Evolutionary conservation across 345 rosid species (phyloP).

Genomic region (Firmiana major): DNA sequence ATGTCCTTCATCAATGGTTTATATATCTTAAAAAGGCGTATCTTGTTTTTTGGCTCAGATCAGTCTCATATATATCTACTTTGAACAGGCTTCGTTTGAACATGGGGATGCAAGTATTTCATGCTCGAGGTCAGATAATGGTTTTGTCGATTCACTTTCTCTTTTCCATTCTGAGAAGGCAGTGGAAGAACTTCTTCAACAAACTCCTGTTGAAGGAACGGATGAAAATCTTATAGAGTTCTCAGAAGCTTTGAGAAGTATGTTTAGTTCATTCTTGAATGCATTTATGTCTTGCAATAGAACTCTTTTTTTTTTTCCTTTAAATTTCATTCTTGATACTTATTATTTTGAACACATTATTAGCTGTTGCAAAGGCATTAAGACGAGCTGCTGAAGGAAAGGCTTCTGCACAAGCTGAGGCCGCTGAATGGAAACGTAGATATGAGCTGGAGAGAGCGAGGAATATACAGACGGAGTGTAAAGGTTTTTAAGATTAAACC

Average conservation of each 20-base stretch:
- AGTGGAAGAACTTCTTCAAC: slow-evolving; percentile 79
- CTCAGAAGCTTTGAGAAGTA: slow-evolving; percentile 95
- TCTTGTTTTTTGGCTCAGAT: not conserved
- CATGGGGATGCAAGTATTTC: slow-evolving; percentile 49
- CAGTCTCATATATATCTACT: slow-evolving; percentile 4
- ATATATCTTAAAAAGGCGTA: not conserved
- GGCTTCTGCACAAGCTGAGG: slow-evolving; percentile 97
- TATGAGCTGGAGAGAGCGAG: slow-evolving; percentile 75
- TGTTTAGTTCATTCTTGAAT: slow-evolving; percentile 20
- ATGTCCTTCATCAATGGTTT: not conserved
- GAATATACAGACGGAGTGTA: slow-evolving; percentile 43
- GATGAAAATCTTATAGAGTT: slow-evolving; percentile 94
- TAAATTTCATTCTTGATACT: slow-evolving; percentile 13
- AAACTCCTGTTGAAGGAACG: slow-evolving; percentile 64
- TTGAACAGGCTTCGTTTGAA: slow-evolving; percentile 40
- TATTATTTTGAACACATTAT: slow-evolving; percentile 12
- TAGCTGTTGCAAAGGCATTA: slow-evolving; percentile 97
- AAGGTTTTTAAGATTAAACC: slow-evolving; percentile 48
- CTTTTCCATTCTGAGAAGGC: slow-evolving; percentile 79
- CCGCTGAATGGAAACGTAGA: slow-evolving; percentile 97
- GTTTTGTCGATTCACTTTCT: slow-evolving; percentile 42
- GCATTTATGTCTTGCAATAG: slow-evolving; percentile 9
- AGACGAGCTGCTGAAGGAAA: slow-evolving; percentile 96
- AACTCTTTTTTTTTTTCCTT: slow-evolving; percentile 1
- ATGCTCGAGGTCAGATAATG: slow-evolving; percentile 44